Evolutionary conservation across 2,329 filamentous ascomycete species (phyloP).

Genomic region (Arthrobotrys sphaeroides): DNA sequence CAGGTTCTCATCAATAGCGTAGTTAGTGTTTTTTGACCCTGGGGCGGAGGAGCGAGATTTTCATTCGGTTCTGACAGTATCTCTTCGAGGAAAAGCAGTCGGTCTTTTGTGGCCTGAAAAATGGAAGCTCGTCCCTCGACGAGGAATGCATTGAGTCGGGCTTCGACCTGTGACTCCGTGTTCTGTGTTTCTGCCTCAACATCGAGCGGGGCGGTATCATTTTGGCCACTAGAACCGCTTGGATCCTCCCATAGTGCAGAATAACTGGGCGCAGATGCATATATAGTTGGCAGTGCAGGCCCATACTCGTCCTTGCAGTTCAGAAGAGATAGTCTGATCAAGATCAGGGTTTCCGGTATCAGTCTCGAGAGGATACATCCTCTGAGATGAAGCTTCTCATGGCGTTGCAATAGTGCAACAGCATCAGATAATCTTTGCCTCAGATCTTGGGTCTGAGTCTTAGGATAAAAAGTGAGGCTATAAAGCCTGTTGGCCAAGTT

Average conservation of each 20-base stretch:
- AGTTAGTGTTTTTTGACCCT: constrained; percentile 2
- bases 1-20: constrained; percentile 22
- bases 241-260: neutral
- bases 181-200: constrained; percentile 26
- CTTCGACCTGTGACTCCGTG: constrained; percentile 6
- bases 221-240: neutral
- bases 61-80: constrained; percentile 30
- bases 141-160: constrained; percentile 17
- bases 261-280: constrained; percentile 23
- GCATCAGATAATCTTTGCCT: constrained; percentile 39
- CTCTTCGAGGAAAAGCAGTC: constrained; percentile 41
- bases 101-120: constrained; percentile 37
- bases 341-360: constrained; percentile 19
- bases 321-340: constrained; percentile 38
- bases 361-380: constrained; percentile 25
- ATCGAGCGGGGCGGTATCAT: neutral
- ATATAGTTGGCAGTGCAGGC: constrained; percentile 13
- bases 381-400: constrained; percentile 38
- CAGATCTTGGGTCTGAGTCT: constrained; percentile 4
- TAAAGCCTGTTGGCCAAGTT: constrained; percentile 32
- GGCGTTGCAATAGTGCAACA: constrained; percentile 21
- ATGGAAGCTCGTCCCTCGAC: constrained; percentile 9
- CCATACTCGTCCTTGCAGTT: constrained; percentile 48
- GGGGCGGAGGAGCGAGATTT: neutral
- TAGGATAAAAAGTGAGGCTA: constrained; percentile 29